These are phyloP conservation scores for Candida dubliniensis DNA, from an alignment of 1,139 yeast species.

Conservation along the genomic window DNA sequence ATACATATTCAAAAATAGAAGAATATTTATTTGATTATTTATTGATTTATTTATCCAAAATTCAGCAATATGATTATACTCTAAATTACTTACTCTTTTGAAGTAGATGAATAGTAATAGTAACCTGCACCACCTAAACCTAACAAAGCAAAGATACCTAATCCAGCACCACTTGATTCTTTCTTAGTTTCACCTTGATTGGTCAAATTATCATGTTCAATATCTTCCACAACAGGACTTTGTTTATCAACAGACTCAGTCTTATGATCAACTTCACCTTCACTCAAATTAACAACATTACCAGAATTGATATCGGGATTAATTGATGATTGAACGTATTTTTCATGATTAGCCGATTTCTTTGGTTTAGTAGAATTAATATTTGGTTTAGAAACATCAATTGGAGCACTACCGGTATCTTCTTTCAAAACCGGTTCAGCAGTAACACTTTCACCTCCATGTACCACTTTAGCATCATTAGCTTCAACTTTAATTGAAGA, in stretches of 20 bases:
- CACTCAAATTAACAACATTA: conserved; percentile 41
- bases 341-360: conserved; percentile 43
- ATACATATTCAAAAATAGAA: neutral
- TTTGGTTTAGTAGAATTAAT: conserved; percentile 13
- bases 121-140: conserved; percentile 28
- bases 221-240: conserved; percentile 37
- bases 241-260: conserved; percentile 29
- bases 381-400: conserved; percentile 19
- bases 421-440: conserved; percentile 43
- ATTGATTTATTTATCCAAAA: too few relatives aligned
- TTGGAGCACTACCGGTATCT: conserved; percentile 36
- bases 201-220: conserved; percentile 38
- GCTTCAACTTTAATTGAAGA: conserved; percentile 48
- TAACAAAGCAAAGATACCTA: conserved; percentile 18
- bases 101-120: conserved; percentile 13
- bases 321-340: conserved; percentile 43
- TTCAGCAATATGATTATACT: neutral
- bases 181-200: conserved; percentile 4
- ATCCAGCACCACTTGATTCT: conserved; percentile 6
- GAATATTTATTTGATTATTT: conserved; percentile 2
- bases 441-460: conserved; percentile 44
- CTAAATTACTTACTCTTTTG: neutral
- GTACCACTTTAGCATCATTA: conserved; percentile 41
- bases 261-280: conserved; percentile 39
- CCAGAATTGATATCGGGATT: conserved; percentile 44